Conservation (phyloP, 306 rosid genomes). For the Datisca glomerata region DNA sequence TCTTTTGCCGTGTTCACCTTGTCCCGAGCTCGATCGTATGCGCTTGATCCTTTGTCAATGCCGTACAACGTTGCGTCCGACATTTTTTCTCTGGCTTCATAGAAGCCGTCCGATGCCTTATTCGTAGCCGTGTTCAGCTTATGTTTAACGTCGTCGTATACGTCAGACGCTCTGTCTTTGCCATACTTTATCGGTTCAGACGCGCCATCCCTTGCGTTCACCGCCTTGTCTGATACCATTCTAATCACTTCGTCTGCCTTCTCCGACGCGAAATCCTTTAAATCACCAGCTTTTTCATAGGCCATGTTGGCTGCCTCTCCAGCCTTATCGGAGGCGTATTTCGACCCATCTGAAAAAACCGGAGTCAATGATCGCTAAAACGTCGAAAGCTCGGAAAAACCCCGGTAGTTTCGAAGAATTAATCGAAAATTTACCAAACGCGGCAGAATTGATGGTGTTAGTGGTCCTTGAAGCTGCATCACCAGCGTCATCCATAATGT, state of each 20-base stretch:
- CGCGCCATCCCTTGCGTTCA: neutral
- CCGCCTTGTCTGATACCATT: constrained; percentile 12
- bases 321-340: constrained; percentile 21
- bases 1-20: too few species aligned
- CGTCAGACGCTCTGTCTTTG: too few species aligned
- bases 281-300: constrained; percentile 10
- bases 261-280: constrained; percentile 14
- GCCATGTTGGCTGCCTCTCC: constrained; percentile 16
- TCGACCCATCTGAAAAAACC: constrained; percentile 27
- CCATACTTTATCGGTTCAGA: too few species aligned
- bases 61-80: too few species aligned
- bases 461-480: constrained; percentile 36
- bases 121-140: too few species aligned
- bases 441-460: constrained; percentile 23
- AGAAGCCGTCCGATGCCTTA: neutral
- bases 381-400: neutral
- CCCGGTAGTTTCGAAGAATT: neutral
- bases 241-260: constrained; percentile 9
- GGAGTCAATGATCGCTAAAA: constrained; percentile 3
- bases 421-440: constrained; percentile 25
- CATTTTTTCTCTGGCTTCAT: too few species aligned
- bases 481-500: constrained; percentile 19
- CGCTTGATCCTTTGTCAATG: too few species aligned
- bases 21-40: too few species aligned
- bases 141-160: too few species aligned